Base-by-base conservation (phyloP, 192 early-diverging fungal genomes). In the Backusella tarrabulga region DNA sequence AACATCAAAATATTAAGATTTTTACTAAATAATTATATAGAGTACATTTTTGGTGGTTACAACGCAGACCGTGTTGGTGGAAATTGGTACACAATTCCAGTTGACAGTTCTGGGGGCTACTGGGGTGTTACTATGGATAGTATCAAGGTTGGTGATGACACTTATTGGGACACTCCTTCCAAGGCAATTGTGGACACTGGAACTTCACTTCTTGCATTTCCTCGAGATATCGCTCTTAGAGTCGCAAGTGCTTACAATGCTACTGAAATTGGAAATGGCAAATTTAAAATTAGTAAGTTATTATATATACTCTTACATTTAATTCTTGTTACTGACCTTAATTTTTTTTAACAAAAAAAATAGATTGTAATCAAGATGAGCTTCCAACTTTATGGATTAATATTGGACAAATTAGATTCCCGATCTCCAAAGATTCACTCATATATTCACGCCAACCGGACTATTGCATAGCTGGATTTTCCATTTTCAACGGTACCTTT, bases 171-270 rank as follows among this genome's bases (percentile, higher is more conserved):
- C 35, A 32, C 12, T 46, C 41, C 68, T 35, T 74, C 68, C 40
- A 17, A 26, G 1, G 85, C 84, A 26, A 89, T 92, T 67, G 34
- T 92, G 40, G 90, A 92, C 71, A 90, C 91, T 11, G 91, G 91
- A 56, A 89, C 90, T 19, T 90, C 87, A 26, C 73, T 91, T n/a
- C 82, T 92, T 72, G 81, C 88, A 26, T 83, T 92, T 76, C 29
- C 77, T 67, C 32, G 52, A 66, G 26, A 73, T 3, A 17, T 73
- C 6, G 77, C 77, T 41, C 67, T 44, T 56, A 36, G 35, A 6
- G 6, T 79, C 35, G 63, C 77, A 36, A 35, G 52, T 6, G 9
- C 50, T 7, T 73, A 72, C 17, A 69, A 69, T 29, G 77, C 63
- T 67, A 68, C 67, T 34, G 63, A 67, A 34, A 79, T 44, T 21